A percentile compares a stretch with the other conserved stretches of the same genome.
phyloP scores from a whole-genome alignment of 1,284 basidiomycete species.

The Sanghuangporus baumii region DNA sequence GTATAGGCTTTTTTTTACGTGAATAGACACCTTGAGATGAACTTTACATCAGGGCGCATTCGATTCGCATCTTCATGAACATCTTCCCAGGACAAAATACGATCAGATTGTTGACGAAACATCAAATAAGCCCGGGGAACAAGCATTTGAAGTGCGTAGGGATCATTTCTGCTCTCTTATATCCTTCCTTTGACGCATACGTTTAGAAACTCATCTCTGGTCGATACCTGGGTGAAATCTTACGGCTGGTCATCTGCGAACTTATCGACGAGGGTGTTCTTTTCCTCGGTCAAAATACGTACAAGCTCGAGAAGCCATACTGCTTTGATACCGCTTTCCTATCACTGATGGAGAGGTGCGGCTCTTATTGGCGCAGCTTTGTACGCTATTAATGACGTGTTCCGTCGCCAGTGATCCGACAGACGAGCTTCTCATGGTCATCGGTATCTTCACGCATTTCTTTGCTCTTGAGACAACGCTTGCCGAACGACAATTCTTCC shows the following conservation, averaged over 20 bases:
- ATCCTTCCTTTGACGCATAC: not conserved
- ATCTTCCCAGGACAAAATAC: constrained; percentile 92
- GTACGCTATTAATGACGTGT: not conserved
- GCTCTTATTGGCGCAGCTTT: not conserved
- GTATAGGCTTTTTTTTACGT: constrained; percentile 18
- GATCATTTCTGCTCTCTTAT: not conserved
- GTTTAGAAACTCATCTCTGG: constrained; percentile 96
- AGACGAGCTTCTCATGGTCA: constrained; percentile 95
- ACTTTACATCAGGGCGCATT: constrained; percentile 76
- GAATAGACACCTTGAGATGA: not conserved
- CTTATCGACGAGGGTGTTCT: constrained; percentile 95
- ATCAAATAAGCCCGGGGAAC: constrained; percentile 96
- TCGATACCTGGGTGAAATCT: constrained; percentile 94
- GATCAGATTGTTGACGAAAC: constrained; percentile 89
- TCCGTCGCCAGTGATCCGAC: constrained; percentile 74
- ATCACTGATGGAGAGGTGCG: constrained; percentile 88
- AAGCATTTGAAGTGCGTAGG: constrained; percentile 71
- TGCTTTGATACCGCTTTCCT: constrained; percentile 96
- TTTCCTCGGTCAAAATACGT: constrained; percentile 96
- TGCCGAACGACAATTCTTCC: constrained; percentile 94
- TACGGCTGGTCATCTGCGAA: constrained; percentile 91
- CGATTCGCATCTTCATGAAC: constrained; percentile 93
- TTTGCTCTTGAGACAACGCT: constrained; percentile 91
- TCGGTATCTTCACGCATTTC: constrained; percentile 96
- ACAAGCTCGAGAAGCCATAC: constrained; percentile 93